Conservation (phyloP, 1,139 yeast genomes). For the Citeromyces hawaiiensis region DNA sequence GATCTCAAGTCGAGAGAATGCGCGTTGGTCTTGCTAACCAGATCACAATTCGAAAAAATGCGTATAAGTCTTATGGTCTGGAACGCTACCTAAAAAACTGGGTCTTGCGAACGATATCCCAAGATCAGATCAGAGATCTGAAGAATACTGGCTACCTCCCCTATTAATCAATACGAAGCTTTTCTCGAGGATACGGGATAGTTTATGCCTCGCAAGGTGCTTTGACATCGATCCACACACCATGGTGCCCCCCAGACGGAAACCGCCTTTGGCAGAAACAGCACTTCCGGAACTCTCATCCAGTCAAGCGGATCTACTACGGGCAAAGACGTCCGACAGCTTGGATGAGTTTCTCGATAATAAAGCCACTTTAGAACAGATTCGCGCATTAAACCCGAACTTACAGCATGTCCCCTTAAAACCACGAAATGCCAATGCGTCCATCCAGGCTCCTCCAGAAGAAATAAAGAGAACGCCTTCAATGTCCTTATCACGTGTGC, state of each 20-base stretch:
- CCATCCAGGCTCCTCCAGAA: background rate
- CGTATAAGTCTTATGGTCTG: no score
- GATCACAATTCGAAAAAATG: no score
- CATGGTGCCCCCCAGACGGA: background rate
- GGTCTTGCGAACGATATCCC: no score
- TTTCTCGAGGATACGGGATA: no score
- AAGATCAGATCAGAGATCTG: no score
- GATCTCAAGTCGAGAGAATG: no score
- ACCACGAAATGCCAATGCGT: background rate
- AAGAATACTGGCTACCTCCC: no score
- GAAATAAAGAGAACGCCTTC: background rate
- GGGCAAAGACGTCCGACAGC: background rate
- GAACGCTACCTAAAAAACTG: no score
- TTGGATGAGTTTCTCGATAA: background rate
- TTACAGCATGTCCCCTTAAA: background rate
- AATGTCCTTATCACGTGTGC: background rate
- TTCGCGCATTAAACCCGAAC: background rate
- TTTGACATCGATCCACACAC: no score
- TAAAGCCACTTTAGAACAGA: background rate
- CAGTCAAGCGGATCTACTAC: background rate
- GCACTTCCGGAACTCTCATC: background rate
- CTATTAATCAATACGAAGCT: no score
- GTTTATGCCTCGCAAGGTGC: no score
- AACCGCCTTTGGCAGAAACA: background rate
- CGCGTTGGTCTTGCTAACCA: no score